Conservation (phyloP, 441 rosid genomes). For the Hura crepitans region DNA sequence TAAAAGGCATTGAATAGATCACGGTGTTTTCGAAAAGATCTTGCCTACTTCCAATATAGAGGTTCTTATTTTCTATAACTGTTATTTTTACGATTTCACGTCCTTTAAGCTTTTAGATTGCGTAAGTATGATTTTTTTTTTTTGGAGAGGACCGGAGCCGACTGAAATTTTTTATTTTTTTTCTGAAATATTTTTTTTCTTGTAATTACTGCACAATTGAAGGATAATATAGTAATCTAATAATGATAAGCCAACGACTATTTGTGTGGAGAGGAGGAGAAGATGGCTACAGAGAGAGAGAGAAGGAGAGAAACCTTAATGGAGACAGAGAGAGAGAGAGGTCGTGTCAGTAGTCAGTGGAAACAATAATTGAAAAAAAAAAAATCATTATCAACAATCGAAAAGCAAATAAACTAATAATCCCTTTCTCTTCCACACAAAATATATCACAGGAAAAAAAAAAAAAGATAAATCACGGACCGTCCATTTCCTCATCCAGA, state of each 20-base stretch:
- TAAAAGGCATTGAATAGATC: too few species aligned
- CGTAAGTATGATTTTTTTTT: too few species aligned
- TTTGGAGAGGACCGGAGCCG: too few species aligned
- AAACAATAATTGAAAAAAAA: background rate
- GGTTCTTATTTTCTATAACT: too few species aligned
- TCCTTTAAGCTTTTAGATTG: too few species aligned
- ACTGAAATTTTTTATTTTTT: background rate
- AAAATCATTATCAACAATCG: background rate
- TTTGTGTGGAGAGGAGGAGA: conserved; percentile 19
- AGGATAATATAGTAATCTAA: conserved; percentile 7
- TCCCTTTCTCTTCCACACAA: too few species aligned
- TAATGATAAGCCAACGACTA: conserved; percentile 4
- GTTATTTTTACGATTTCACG: too few species aligned
- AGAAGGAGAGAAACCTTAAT: conserved; percentile 29
- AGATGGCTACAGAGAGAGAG: conserved; percentile 3
- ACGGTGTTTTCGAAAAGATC: too few species aligned
- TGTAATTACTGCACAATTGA: background rate
- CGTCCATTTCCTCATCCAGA: conserved; percentile 23
- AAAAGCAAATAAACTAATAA: background rate
- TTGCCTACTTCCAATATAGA: too few species aligned
- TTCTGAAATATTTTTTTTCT: background rate
- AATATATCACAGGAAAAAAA: background rate
- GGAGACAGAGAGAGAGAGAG: conserved; percentile 24
- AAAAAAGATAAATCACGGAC: conserved; percentile 21
- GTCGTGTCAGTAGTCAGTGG: conserved; percentile 26